These are phyloP conservation scores for Solanum paucissectum DNA, from an alignment of 257 asterid species.

Conservation along the genomic window DNA sequence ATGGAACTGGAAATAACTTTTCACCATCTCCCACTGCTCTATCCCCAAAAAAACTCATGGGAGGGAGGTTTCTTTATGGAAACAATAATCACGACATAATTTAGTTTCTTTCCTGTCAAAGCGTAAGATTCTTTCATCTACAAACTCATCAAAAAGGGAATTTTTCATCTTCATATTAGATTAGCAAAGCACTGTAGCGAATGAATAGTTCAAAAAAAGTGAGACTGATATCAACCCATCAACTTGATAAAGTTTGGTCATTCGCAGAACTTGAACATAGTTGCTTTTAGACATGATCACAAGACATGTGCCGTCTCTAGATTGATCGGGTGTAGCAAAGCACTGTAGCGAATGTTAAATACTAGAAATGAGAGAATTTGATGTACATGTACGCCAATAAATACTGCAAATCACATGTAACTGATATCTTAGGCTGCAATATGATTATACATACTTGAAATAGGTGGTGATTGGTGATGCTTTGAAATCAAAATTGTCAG, in stretches of 20 bases:
- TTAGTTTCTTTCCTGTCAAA: background rate
- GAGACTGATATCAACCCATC: background rate
- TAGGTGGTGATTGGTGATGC: slow-evolving; percentile 12
- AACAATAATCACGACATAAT: background rate
- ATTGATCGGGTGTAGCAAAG: background rate
- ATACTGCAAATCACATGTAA: background rate
- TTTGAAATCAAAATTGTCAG: slow-evolving; percentile 15
- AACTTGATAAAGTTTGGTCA: background rate
- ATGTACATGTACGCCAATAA: background rate
- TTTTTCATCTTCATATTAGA: background rate
- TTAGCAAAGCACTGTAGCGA: background rate
- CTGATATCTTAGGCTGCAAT: background rate
- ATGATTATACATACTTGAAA: slow-evolving; percentile 22
- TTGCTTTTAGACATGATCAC: background rate
- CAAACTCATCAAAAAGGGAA: background rate
- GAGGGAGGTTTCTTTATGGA: background rate
- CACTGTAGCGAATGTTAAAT: background rate
- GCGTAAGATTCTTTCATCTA: background rate
- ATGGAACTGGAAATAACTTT: background rate
- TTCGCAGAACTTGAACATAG: background rate
- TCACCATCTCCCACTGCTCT: background rate
- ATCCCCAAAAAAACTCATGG: background rate
- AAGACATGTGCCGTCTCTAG: background rate
- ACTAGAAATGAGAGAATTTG: background rate
- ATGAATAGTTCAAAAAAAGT: background rate